Percentiles rank a stretch among this genome's conserved stretches.
Conservation (phyloP, 305 asterid genomes). For the Stenogyne calaminthoides region DNA sequence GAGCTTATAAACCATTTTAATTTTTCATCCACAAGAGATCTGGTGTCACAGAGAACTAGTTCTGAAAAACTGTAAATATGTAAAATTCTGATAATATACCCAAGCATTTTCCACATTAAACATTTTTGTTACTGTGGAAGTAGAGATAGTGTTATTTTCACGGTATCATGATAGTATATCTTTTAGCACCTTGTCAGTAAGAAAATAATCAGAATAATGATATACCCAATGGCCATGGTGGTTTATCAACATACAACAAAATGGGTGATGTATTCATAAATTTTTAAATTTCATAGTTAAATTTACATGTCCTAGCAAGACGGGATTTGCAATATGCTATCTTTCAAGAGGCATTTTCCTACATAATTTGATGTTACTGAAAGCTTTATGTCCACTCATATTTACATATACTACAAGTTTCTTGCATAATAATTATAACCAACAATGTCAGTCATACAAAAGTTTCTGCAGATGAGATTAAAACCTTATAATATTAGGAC, state of each 20-base stretch:
- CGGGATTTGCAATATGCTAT: neutral
- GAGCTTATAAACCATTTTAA: neutral
- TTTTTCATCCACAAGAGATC: neutral
- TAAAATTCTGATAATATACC: neutral
- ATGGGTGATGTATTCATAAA: neutral
- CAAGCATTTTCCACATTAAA: neutral
- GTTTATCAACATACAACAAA: neutral
- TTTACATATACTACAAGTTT: neutral
- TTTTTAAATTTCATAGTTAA: neutral
- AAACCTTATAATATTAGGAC: constrained; percentile 16
- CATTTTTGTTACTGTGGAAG: neutral
- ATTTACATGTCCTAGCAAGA: neutral
- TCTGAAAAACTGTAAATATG: neutral
- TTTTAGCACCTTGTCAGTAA: neutral
- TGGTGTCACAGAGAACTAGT: neutral
- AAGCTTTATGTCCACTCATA: neutral
- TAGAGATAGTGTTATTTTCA: neutral
- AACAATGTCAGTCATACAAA: constrained; percentile 19
- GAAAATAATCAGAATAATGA: neutral
- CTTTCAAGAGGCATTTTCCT: neutral
- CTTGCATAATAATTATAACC: constrained; percentile 15
- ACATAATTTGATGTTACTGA: neutral
- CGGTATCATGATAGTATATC: neutral
- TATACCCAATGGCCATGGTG: neutral
- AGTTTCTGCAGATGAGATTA: constrained; percentile 17